Conservation (phyloP, 75 land plant species). For the Adiantum capillusveneris region DNA sequence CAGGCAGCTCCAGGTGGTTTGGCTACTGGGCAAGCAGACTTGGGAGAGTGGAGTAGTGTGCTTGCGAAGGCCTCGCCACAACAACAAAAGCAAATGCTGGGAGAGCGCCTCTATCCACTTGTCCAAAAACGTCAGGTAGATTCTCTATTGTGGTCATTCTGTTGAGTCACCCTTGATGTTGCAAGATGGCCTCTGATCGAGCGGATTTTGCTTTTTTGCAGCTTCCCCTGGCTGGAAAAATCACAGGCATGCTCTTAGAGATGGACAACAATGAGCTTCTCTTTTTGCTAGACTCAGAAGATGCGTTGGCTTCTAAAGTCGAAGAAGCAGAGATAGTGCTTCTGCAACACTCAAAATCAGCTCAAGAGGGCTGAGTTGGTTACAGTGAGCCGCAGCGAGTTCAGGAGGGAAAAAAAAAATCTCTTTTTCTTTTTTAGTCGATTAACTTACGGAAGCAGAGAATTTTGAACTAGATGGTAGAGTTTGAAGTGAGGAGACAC, state of each 20-base stretch:
- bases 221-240: slow-evolving; percentile 68
- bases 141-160: background rate
- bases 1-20: background rate
- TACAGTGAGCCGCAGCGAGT: too few species aligned
- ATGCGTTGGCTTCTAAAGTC: slow-evolving; percentile 50
- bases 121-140: slow-evolving; percentile 47
- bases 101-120: slow-evolving; percentile 62
- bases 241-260: slow-evolving; percentile 80
- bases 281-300: slow-evolving; percentile 60
- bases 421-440: too few species aligned
- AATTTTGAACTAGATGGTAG: too few species aligned
- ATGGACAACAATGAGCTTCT: slow-evolving; percentile 74
- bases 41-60: slow-evolving; percentile 41
- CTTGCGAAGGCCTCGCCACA: slow-evolving; percentile 57
- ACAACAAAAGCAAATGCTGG: slow-evolving; percentile 62
- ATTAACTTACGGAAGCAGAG: too few species aligned
- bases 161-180: background rate
- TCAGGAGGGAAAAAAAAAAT: too few species aligned
- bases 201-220: slow-evolving; percentile 8
- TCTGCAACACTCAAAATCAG: background rate
- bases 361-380: too few species aligned
- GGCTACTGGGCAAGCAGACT: slow-evolving; percentile 14
- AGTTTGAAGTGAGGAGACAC: too few species aligned
- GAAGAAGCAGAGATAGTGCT: slow-evolving; percentile 69
- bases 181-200: background rate